phyloP scores from a whole-genome alignment of 2,329 filamentous ascomycete genomes.

The Juglanconis oblonga region DNA sequence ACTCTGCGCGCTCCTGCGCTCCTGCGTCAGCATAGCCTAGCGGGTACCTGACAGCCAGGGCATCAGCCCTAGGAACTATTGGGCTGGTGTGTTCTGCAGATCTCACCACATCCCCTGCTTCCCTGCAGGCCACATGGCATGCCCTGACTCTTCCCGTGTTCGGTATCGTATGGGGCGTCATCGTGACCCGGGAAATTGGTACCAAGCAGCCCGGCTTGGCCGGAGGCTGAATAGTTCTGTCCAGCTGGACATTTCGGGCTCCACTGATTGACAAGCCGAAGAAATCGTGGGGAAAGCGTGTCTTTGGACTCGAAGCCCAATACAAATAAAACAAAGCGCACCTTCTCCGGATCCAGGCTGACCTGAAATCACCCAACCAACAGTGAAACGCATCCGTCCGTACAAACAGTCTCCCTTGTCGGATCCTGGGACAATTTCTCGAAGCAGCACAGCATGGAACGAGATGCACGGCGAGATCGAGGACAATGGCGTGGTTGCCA shows the following conservation, averaged over 20 bases:
- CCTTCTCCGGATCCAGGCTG: slow-evolving; percentile 5
- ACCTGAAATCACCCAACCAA: not conserved
- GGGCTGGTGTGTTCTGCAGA: slow-evolving; percentile 9
- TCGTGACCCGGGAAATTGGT: slow-evolving; percentile 11
- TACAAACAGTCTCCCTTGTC: slow-evolving; percentile 72
- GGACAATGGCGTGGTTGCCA: slow-evolving; percentile 86
- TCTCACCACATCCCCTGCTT: slow-evolving; percentile 9
- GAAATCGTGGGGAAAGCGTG: not conserved
- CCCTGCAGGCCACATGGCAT: slow-evolving; percentile 16
- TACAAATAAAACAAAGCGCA: slow-evolving; percentile 7
- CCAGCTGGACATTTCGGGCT: slow-evolving; percentile 9
- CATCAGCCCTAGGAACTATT: slow-evolving; percentile 11
- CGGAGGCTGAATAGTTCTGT: slow-evolving; percentile 14
- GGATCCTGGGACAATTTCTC: slow-evolving; percentile 97
- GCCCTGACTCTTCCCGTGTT: slow-evolving; percentile 1
- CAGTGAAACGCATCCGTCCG: slow-evolving; percentile 59
- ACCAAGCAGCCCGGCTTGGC: slow-evolving; percentile 13
- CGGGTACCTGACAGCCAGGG: slow-evolving; percentile 16
- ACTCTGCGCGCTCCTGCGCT: not conserved
- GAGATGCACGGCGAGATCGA: slow-evolving; percentile 69
- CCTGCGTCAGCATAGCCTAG: slow-evolving; percentile 15
- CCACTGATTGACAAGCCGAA: not conserved
- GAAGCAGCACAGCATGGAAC: slow-evolving; percentile 74
- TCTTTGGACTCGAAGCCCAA: not conserved
- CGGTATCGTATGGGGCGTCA: slow-evolving; percentile 9